Evolutionary conservation across 148 eudicot species (phyloP), one percentile per base, ranked within the genome.

Genomic region (Salicornia ramosissima): DNA sequence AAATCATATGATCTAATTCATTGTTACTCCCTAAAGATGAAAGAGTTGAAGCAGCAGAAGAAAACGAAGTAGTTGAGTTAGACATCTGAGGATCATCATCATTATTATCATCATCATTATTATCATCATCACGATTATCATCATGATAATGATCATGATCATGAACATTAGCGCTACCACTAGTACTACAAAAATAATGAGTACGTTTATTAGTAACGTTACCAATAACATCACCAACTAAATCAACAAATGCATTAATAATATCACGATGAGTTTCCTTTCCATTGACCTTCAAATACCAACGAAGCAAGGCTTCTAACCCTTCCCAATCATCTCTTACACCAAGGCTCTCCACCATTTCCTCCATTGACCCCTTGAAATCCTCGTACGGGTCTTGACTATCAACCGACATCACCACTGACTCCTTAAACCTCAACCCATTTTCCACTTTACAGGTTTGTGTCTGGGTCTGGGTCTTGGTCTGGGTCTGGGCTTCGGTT

Each of bases 311-410:
- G 66, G 87, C 96, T 69, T 88, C 92, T 55, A 90, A 74, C 13
- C 80, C 79, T 5, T 86, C 85, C 92, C 92, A 90, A 31, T 87
- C 88, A 62, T 78, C 84, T 45, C 54, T 57, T 58, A 88, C 51
- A 19, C 83, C 92, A 21, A 86, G 74, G 25, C 72, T 81, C 77
- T 86, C 90, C 79, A 87, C 87, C 96, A 94, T 91, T 46, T 94
- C 99, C 67, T 79, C 80, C 97, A 94, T 90, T 1, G 99, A 94
- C 30, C 43, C 73, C 84, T 78, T 87, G 79, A 94, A 94, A 70
- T 94, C 99, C 57, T 10, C 55, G 18, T 82, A 82, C 0, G 81
- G 81, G 40, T 78, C 63, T 7, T 64, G 45, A 21, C 77, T 78
- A 2, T 74, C 81, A n/a, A 78, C 28, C 11, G 62, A 65, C 70